Base-by-base conservation (phyloP, 2,329 filamentous ascomycete species). In the Pseudopithomyces chartarum region DNA sequence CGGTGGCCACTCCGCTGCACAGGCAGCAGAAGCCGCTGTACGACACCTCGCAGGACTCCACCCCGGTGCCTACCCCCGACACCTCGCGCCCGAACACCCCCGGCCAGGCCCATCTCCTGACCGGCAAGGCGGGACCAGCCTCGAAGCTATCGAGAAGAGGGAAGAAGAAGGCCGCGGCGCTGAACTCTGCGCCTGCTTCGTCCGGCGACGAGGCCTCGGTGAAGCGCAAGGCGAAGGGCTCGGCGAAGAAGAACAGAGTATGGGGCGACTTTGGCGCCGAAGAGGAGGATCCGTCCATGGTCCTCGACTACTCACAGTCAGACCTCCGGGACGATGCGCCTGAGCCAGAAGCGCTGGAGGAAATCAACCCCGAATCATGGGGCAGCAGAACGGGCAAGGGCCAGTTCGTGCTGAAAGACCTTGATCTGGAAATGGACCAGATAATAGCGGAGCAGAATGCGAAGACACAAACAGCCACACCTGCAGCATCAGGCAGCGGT, bases 221-320 rank as follows among this genome's bases (percentile, higher is more conserved):
- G 17, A 75, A 75, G 66, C 82, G 84, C 62, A 87, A 86, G 68
- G 76, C 75, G 44, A 91, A 81, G 23, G 87, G 86, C 63, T 77
- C 82, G 12, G 82, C 80, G 8, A 98, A 98, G 81, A 93, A 92
- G 75, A 91, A 91, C 67, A 87, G 95, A 61, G 92, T 90, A 71
- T 99, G 95, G 95, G 91, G 93, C 69, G 91, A 90, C 5, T 91
- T 97, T 72, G 95, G 95, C 3, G 92, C 91, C 6, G 91, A 93
- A 62, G 94, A 96, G 70, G 90, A 92, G 56, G 86, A 89, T 55
- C 90, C 91, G 58, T 87, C 86, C 66, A 83, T 89, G 15, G 86
- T 91, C 57, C 82, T 99, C 33, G 95, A 99, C 78, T 99, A 98
- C 77, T 99, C 95, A n/a, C 84, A 84, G 3, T 58, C 62, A 84